Evolutionary conservation across 2,329 filamentous ascomycete genomes (phyloP).

Genomic region (Aureobasidium sp.): DNA sequence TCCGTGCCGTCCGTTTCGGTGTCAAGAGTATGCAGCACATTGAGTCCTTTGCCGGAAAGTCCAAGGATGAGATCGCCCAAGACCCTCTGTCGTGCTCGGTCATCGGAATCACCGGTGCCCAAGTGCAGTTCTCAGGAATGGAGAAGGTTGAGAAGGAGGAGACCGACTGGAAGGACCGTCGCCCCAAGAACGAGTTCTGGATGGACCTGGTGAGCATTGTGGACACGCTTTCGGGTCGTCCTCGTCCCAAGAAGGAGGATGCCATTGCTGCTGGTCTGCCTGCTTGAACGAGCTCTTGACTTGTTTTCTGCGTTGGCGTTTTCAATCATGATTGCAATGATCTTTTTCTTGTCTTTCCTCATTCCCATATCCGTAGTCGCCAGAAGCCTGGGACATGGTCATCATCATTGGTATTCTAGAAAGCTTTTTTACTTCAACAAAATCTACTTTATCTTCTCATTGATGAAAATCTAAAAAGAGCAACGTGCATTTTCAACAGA

Average conservation of each 20-base stretch:
- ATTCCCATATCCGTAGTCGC: not conserved
- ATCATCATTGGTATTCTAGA: not conserved
- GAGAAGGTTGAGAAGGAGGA: conserved; percentile 71
- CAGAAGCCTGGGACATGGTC: not conserved
- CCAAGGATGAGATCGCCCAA: conserved; percentile 59
- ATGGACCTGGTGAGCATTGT: conserved; percentile 70
- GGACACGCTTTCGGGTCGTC: conserved; percentile 72
- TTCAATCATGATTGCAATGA: conserved; percentile 12
- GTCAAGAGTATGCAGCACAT: conserved; percentile 93
- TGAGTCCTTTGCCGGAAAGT: conserved; percentile 64
- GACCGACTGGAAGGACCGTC: conserved; percentile 87
- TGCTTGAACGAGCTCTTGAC: not conserved
- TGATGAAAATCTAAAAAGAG: no score
- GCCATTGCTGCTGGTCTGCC: conserved; percentile 5
- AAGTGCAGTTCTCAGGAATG: conserved; percentile 82
- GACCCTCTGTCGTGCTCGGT: conserved; percentile 71
- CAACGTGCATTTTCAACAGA: no score
- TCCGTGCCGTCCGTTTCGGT: conserved; percentile 81
- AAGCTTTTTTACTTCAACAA: not conserved
- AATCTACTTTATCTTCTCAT: not conserved
- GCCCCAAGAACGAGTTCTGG: conserved; percentile 84
- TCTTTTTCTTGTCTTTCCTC: not conserved
- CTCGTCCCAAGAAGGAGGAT: conserved; percentile 19
- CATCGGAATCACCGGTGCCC: conserved; percentile 86
- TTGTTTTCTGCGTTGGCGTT: not conserved